Base-by-base conservation (phyloP, 75 land plant genomes). In the Selaginella tamariscina region DNA sequence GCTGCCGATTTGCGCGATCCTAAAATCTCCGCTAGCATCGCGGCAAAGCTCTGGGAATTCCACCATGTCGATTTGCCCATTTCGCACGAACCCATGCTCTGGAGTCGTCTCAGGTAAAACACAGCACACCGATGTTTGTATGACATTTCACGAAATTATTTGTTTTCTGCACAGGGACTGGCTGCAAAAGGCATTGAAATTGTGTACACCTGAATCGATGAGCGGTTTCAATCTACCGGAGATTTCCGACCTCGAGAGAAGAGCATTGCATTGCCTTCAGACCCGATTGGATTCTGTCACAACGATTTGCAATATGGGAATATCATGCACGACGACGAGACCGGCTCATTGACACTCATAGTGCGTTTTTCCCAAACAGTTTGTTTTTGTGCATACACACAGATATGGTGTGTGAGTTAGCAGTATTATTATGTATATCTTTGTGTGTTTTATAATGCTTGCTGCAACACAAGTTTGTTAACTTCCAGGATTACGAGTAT, bases 301-400 rank as follows among this genome's bases (percentile, higher is more conserved):
- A 90, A 90, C 73, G 96, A 90, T 69, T 70, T 90, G 68, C 96
- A 90, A 55, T 90, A 90, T 72, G 96, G 96, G 29, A 90, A 90
- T 68, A 80, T 90, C 65, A 87, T 90, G 96, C 72, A 84, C 20
- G 80, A 81, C 64, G 88, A 90, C 44, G 76, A 78, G 0, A 67
- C 67, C 28, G 69, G 57, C 54, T 33, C 31, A 24, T 22, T 80
- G 22, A 80, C 82, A 1, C 69, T 80, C 33, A 80, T 80, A 59
- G 82, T 77, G 49, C 49, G 49, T 39, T 39, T 39, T 15, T 39
- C 15, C 15, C 49, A 39, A 39, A 15, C 11, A 5, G 11, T 39
- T 39, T 39, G 5, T 39, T 15, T 39, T 39, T 5, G 49, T 39
- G 49, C 11, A 39, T 39, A n/a, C n/a, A n/a, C n/a, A n/a, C 9